Conservation (phyloP, 768 basidiomycete species). For the Cystobasidium onofrii region DNA sequence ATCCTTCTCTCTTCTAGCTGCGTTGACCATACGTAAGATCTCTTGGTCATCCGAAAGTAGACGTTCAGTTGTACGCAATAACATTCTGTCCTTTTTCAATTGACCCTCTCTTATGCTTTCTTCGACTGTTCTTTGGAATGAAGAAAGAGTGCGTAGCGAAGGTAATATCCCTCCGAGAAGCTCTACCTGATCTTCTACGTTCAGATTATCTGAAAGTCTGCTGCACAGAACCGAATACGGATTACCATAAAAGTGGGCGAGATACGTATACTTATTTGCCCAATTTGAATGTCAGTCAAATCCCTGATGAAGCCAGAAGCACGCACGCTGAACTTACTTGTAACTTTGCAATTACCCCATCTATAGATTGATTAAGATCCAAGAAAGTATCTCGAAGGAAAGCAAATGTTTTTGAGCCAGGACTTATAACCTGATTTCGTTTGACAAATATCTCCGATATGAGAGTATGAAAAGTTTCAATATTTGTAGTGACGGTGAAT, state of each 20-base stretch:
- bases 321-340: constrained; percentile 37
- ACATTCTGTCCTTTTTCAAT: not conserved
- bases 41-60: not conserved
- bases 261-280: constrained; percentile 39
- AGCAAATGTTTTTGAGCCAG: constrained; percentile 20
- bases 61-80: not conserved
- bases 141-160: not conserved
- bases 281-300: too few relatives aligned
- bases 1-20: constrained; percentile 1
- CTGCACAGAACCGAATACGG: not conserved
- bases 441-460: constrained; percentile 34
- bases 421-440: constrained; percentile 27
- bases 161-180: not conserved
- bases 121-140: not conserved
- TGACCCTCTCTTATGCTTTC: not conserved
- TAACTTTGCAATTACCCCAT: constrained; percentile 34
- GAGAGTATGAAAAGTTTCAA: constrained; percentile 20
- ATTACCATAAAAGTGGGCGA: constrained; percentile 31
- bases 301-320: too few relatives aligned
- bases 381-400: constrained; percentile 35
- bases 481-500: constrained; percentile 18
- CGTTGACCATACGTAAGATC: not conserved
- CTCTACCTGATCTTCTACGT: not conserved
- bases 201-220: not conserved
- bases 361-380: constrained; percentile 38